Percentiles rank a stretch among this genome's conserved stretches.
Evolutionary conservation across 2,329 filamentous ascomycete genomes (phyloP).

Genomic region (Epichloe gansuensis): DNA sequence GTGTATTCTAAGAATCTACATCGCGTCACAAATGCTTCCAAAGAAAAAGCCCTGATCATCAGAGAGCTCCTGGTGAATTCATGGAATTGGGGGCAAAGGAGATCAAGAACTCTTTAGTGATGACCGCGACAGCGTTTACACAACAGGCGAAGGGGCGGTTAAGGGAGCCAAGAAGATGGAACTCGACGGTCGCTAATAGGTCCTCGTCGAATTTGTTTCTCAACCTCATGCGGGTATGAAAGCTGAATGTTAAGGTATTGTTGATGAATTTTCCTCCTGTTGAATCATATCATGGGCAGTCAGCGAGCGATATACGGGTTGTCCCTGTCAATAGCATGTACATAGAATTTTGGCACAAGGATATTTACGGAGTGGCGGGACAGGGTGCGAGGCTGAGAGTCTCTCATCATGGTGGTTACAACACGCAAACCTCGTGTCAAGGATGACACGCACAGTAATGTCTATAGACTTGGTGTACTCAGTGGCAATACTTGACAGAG

Average conservation of each 20-base stretch:
- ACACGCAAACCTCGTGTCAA: neutral
- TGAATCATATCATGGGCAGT: neutral
- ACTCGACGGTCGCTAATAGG: slow-evolving; percentile 10
- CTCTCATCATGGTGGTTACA: neutral
- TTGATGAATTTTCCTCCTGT: too few species aligned
- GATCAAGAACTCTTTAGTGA: slow-evolving; percentile 67
- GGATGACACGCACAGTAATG: neutral
- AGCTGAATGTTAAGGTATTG: neutral
- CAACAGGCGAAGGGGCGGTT: slow-evolving; percentile 18
- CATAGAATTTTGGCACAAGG: slow-evolving; percentile 2
- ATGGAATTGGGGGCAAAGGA: slow-evolving; percentile 71
- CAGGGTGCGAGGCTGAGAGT: neutral
- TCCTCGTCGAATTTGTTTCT: neutral
- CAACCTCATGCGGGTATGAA: neutral
- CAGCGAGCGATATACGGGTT: neutral
- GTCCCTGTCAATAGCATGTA: neutral
- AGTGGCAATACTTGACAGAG: neutral
- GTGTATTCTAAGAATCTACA: slow-evolving; percentile 60
- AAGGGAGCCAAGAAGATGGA: slow-evolving; percentile 21
- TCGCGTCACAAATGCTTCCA: slow-evolving; percentile 24
- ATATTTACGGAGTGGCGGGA: neutral
- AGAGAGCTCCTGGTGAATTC: slow-evolving; percentile 63
- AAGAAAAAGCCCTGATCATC: slow-evolving; percentile 53
- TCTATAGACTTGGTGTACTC: neutral
- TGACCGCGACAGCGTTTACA: slow-evolving; percentile 42